Evolutionary conservation across 1,139 yeast species (phyloP), one percentile per base, ranked within the genome.

Genomic region (Yamadazyma dushanensis): DNA sequence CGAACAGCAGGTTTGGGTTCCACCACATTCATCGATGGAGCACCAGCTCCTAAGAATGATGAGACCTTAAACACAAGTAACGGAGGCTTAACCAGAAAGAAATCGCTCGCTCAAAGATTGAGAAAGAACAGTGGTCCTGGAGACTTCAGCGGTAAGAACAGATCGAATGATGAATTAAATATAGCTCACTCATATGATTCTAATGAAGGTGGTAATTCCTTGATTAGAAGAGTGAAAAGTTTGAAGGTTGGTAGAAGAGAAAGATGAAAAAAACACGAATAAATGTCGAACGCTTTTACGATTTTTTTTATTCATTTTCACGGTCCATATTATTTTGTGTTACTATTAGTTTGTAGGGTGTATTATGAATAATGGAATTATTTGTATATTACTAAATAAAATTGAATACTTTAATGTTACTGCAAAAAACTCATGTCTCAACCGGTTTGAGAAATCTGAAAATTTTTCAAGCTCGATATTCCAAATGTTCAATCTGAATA

Each of bases 21-120:
- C 2, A 76, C 96, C 2, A 92, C 98, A 0, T 92, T 92, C 57
- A 60, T 92, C 46, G 97, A 92, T 58, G 98, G 98, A 24, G 94
- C 97, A 0, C 97, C 97, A 13, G 98, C 97, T 3, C 82, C 95
- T 19, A 58, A 53, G 63, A 49, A 47, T 4, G 53, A 53, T 32
- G 66, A 66, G 22, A 63, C 59, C 14, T 54, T 63, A 39, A 42
- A 52, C 35, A 33, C 57, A 15, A 47, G 44, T 32, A 51, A 51
- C 29, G 66, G 68, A 17, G 78, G 77, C 2, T 57, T 83, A 40
- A 73, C 76, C 17, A 76, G 90, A 61, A 86, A 85, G 61, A 87
- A 87, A 66, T 83, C 94, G 8, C 56, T 85, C 34, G 87, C 77
- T 8, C 87, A 83, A 56, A 69, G 87, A 53, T 63, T 83, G 45